Percentiles rank a stretch among this genome's conserved stretches.
Conservation (phyloP, 768 basidiomycete species). For the Tremella yokohamensis region DNA sequence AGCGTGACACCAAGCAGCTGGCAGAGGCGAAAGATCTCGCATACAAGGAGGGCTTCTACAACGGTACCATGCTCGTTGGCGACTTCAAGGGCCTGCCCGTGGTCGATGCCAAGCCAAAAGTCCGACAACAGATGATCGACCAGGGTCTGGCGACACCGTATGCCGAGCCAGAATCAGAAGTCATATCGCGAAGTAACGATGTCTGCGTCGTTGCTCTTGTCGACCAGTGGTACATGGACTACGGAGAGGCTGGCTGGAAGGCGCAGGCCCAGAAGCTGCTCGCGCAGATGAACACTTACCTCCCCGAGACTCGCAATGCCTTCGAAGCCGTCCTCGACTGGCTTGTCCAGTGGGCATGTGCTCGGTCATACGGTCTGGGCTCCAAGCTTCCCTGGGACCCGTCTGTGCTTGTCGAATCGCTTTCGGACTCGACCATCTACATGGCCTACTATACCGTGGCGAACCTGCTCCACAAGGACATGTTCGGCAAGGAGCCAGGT, state of each 20-base stretch:
- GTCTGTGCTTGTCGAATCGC: conserved; percentile 89
- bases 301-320: conserved; percentile 81
- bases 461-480: conserved; percentile 76
- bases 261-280: conserved; percentile 72
- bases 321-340: conserved; percentile 90
- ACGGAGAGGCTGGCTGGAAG: conserved; percentile 88
- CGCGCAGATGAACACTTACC: conserved; percentile 82
- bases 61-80: conserved; percentile 83
- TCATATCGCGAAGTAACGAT: conserved; percentile 85
- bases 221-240: conserved; percentile 99
- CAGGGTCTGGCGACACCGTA: conserved; percentile 78
- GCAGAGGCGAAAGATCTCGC: conserved; percentile 95
- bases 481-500: conserved; percentile 75
- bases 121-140: conserved; percentile 76
- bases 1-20: conserved; percentile 88
- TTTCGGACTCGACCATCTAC: conserved; percentile 97
- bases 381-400: conserved; percentile 96
- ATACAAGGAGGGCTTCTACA: conserved; percentile 98
- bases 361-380: conserved; percentile 93
- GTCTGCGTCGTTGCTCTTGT: conserved; percentile 97
- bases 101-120: conserved; percentile 86
- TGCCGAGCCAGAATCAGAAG: conserved; percentile 88
- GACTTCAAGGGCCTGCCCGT: conserved; percentile 85
- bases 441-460: conserved; percentile 97
- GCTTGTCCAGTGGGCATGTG: conserved; percentile 99